These are phyloP conservation scores for Asterophora parasitica DNA, from an alignment of 768 basidiomycete species.

Conservation along the genomic window DNA sequence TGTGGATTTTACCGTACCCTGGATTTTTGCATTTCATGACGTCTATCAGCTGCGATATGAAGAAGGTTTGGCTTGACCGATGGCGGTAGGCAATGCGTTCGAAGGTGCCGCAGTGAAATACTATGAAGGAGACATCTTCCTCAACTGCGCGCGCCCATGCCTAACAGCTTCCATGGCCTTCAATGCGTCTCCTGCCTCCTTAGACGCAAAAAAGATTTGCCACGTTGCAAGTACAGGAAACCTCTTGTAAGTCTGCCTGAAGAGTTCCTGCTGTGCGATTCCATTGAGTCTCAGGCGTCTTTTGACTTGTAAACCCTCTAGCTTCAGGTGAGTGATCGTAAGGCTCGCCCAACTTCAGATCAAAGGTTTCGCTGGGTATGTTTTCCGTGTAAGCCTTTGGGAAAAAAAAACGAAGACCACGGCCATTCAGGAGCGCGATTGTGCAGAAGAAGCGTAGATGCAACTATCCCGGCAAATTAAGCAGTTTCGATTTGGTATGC, in stretches of 20 bases:
- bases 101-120: not conserved
- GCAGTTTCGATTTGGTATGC: not conserved
- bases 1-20: not conserved
- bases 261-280: not conserved
- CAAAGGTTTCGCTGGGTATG: too few relatives aligned
- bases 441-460: constrained; percentile 5
- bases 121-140: constrained; percentile 7
- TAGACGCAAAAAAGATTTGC: constrained; percentile 6
- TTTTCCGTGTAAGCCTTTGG: not conserved
- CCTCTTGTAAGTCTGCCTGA: not conserved
- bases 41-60: constrained; percentile 4
- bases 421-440: not conserved
- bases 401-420: not conserved
- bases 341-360: too few relatives aligned
- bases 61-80: constrained; percentile 5
- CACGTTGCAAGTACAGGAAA: constrained; percentile 4
- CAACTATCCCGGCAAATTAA: not conserved
- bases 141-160: constrained; percentile 9
- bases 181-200: constrained; percentile 2
- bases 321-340: too few relatives aligned
- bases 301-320: not conserved
- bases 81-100: too few relatives aligned
- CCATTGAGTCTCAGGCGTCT: not conserved
- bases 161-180: not conserved
- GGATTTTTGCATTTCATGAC: not conserved